These are phyloP conservation scores for Acanthamoeba lugdunensis DNA, from an alignment of 208 protist genomes.

Conservation along the genomic window DNA sequence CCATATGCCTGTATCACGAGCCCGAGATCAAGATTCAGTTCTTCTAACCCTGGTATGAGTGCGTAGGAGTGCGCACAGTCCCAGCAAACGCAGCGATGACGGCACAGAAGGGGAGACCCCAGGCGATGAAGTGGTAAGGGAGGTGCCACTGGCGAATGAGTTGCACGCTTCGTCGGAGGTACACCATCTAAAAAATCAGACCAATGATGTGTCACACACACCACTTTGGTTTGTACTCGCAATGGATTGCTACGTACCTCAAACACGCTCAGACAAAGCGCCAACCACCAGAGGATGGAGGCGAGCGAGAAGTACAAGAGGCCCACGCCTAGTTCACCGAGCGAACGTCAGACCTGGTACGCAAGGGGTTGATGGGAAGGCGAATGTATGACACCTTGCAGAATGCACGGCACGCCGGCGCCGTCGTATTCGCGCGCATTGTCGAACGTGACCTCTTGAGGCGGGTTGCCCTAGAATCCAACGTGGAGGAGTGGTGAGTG, in stretches of 20 bases:
- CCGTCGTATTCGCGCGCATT: conserved; percentile 41
- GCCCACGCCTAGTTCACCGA: not conserved
- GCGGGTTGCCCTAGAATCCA: not conserved
- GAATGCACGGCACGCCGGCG: conserved; percentile 6
- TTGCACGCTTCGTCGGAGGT: not conserved
- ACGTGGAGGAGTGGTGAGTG: not conserved
- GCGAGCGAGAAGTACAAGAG: not conserved
- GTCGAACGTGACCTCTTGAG: not conserved
- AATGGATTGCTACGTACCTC: not conserved
- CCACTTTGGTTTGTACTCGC: too few species aligned
- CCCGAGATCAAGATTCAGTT: not conserved
- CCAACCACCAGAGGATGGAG: not conserved
- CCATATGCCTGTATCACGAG: not conserved
- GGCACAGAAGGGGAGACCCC: not conserved
- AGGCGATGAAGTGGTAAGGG: conserved; percentile 27
- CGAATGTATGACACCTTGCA: conserved; percentile 27
- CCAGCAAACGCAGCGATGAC: not conserved
- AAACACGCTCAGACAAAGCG: conserved; percentile 10
- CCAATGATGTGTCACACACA: not conserved
- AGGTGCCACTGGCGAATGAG: not conserved
- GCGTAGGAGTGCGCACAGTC: not conserved
- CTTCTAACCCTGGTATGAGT: not conserved
- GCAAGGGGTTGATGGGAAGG: too few species aligned
- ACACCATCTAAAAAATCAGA: conserved; percentile 16
- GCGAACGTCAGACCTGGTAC: too few species aligned